Evolutionary conservation across 2,329 filamentous ascomycete genomes (phyloP).

Genomic region (Fusarium begoniae): DNA sequence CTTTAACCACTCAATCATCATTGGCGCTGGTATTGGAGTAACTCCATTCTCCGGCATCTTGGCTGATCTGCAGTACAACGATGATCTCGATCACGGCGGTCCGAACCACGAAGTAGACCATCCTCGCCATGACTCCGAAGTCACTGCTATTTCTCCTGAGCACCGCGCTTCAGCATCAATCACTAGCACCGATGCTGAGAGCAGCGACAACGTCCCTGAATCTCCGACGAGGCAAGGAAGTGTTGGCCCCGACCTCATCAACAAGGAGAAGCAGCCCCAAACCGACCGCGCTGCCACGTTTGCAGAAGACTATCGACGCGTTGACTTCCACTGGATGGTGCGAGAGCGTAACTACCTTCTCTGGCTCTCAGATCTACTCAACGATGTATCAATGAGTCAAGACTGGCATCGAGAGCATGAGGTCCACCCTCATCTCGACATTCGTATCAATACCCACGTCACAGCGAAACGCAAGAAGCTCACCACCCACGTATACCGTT

Average conservation of each 20-base stretch:
- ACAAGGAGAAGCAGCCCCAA: conserved; percentile 25
- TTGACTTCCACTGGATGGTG: conserved; percentile 70
- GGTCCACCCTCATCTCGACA: conserved; percentile 55
- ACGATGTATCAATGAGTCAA: conserved; percentile 54
- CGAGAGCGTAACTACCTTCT: conserved; percentile 64
- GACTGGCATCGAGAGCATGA: conserved; percentile 50
- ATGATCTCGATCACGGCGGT: conserved; percentile 49
- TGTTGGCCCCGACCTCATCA: conserved; percentile 8
- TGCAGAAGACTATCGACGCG: conserved; percentile 55
- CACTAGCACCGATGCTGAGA: not conserved
- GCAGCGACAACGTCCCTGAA: not conserved
- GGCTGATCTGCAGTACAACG: conserved; percentile 61
- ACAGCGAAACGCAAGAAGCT: conserved; percentile 64
- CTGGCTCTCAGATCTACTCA: conserved; percentile 67
- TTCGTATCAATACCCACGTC: conserved; percentile 65
- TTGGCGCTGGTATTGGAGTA: conserved; percentile 66
- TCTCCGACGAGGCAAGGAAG: not conserved
- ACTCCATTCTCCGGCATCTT: conserved; percentile 67
- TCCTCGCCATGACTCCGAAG: conserved; percentile 8
- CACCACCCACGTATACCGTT: conserved; percentile 64
- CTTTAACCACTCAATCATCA: conserved; percentile 64
- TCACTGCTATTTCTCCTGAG: not conserved
- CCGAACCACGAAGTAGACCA: conserved; percentile 21
- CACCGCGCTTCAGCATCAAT: not conserved
- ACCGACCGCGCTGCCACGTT: conserved; percentile 40